Evolutionary conservation across 2,329 filamentous ascomycete species (phyloP), one percentile per base, ranked within the genome.

Genomic region (Cryphonectria radicalis): DNA sequence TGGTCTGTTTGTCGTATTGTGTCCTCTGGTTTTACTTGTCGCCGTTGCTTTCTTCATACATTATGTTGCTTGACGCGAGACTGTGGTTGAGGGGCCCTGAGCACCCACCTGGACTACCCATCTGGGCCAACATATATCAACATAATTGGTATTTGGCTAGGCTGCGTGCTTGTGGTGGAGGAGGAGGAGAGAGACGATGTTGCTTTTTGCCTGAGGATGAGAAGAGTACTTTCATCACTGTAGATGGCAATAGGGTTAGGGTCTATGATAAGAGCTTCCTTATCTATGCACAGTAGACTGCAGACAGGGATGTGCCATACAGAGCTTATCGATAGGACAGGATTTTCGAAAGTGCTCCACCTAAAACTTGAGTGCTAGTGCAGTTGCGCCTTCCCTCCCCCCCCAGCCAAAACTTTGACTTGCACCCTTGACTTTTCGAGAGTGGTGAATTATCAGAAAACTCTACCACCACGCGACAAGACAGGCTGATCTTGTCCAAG

Each of bases 341-440:
- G 62, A 64, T 64, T 64, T 64, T 64, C 62, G 37, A 42, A 11
- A 4, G 40, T n/a, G 40, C 62, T 64, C 62, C 62, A 64, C 62
- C 17, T 28, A 64, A 63, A 64, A 64, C 40, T 64, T 64, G 22
- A 11, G 37, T 17, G 37, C n/a, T n/a, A 40, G 35, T 13, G 37
- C 22, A 35, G 60, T 37, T 17, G 53, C n/a, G n/a, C 53, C 60
- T 37, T 1, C 37, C 32, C 37, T 19, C 32, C 60, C 37, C 8
- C 60, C 40, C n/a, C n/a, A n/a, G n/a, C n/a, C 32, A 25, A 63
- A 63, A 62, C 32, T 62, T 40, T 40, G 37, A 40, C 25, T 25
- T 22, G 60, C 32, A 42, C 60, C 60, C 60, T 63, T 35, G 60
- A 35, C 62, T 46, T 64, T 64, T 28, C 37, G 37, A 43, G 11